Evolutionary conservation across 2,329 filamentous ascomycete species (phyloP), one percentile per base, ranked within the genome.

Genomic region (Colletotrichum musicola): DNA sequence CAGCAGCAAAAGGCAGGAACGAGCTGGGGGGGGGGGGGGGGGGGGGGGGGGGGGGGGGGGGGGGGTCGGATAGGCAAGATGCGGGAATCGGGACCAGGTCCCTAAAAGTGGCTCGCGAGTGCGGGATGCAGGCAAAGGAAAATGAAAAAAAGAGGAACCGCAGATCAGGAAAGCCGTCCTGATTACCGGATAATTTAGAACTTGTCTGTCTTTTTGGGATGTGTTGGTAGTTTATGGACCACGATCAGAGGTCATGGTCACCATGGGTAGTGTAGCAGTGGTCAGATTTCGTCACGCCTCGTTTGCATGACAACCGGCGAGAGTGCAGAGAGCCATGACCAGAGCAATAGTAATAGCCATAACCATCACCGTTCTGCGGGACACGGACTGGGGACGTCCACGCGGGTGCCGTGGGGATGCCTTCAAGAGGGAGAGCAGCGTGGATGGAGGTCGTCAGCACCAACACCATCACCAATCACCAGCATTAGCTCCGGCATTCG

Each of bases 41-140:
- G 16, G 10, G 9, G 18, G 16, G 10, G 9, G 18, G 16, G 10
- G 9, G 18, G 16, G 10, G 9, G 18, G 16, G 10, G 9, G 18
- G n/a, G 16, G 10, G 9, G 18, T 49, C 18, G 20, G 46, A 10
- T 22, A 18, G 10, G n/a, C 16, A 20, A 14, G 46, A 20, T 20
- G 44, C 18, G 44, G 46, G 9, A 12, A 20, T 3, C 47, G 54
- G n/a, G 55, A 60, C 54, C n/a, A 30, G 46, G 27, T 35, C 12
- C 35, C 59, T 65, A 65, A 59, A 46, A 64, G 55, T 35, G 54
- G 27, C 50, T 56, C 55, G 49, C 54, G 61, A 68, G 59, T 22
- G 49, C 22, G 60, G 60, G 51, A 64, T 54, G 53, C 27, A 35
- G 50, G 30, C 46, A 25, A 47, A 44, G 38, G 44, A 22, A 22